Percentiles rank a stretch among this genome's conserved stretches.
These are phyloP conservation scores for Zoysia matrella DNA, from an alignment of 202 grass and related monocot species.

Conservation along the genomic window DNA sequence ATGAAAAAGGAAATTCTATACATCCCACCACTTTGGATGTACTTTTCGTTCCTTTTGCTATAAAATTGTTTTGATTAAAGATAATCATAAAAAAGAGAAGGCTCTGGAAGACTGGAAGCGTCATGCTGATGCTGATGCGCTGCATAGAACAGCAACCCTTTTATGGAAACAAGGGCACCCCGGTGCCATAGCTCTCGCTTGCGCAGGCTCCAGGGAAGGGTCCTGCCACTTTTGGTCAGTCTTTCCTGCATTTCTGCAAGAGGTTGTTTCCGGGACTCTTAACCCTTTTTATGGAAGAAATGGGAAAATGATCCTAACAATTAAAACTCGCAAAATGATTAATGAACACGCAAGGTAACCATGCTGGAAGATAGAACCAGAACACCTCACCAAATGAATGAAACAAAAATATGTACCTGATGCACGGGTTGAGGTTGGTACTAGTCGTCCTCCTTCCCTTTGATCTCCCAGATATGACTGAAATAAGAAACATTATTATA, in stretches of 20 bases:
- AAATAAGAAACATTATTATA: conserved; percentile 34
- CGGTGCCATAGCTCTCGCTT: no score
- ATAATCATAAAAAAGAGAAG: conserved; percentile 20
- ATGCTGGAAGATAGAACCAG: conserved; percentile 2
- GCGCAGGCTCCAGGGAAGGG: no score
- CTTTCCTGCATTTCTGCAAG: no score
- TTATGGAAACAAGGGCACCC: no score
- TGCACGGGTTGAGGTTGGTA: conserved; percentile 39
- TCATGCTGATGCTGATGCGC: not conserved
- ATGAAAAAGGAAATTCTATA: not conserved
- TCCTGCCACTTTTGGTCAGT: no score
- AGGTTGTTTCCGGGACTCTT: not conserved
- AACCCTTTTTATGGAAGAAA: not conserved
- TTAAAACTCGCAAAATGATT: not conserved
- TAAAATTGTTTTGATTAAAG: conserved; percentile 7
- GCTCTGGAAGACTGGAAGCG: conserved; percentile 9
- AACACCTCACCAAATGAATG: conserved; percentile 10
- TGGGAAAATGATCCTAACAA: not conserved
- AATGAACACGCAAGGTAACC: not conserved
- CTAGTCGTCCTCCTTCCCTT: conserved; percentile 49
- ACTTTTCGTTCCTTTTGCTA: no score
- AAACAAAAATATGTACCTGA: conserved; percentile 57
- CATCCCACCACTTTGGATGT: no score
- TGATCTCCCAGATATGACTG: conserved; percentile 68
- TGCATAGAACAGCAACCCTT: not conserved